Base-by-base conservation (phyloP, 1,284 basidiomycete genomes). In the Ustilago xerochloae region DNA sequence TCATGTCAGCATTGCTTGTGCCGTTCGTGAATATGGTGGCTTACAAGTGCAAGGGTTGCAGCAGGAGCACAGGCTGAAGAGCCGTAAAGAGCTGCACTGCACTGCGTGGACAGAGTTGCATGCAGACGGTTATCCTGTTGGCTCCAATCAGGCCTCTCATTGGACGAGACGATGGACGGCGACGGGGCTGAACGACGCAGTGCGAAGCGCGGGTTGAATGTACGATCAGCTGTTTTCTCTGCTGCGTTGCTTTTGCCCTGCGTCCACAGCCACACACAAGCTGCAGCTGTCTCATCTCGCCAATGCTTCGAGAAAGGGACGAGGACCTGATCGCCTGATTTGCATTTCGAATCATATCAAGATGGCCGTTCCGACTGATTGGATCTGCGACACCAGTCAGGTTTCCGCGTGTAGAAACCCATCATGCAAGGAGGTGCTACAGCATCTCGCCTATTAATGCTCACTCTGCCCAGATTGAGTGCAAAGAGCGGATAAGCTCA, bases 361-460 rank as follows among this genome's bases (percentile, higher is more conserved):
- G 9, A 4, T 8, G 46, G 2, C 46, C 16, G 46, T 47, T 47
- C 46, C 46, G 46, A 47, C 46, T 32, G 29, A 6, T 47, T 47
- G 46, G 46, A 30, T 32, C 28, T 29, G n/a, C n/a, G n/a, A n/a
- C n/a, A n/a, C n/a, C n/a, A n/a, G n/a, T 13, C 15, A 18, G 46
- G 22, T 15, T 47, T 47, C 46, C 46, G 24, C 24, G 46, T 47
- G 46, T 30, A 47, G 28, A 47, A 47, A 2, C n/a, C n/a, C n/a
- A n/a, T n/a, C 46, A 47, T 47, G 46, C 46, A 47, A 47, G 46
- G 46, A 28, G 46, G 5, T 32, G n/a, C n/a, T n/a, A n/a, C n/a
- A n/a, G n/a, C n/a, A n/a, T n/a, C n/a, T n/a, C n/a, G n/a, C n/a
- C n/a, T n/a, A n/a, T n/a, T n/a, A n/a, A n/a, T n/a, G n/a, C n/a